Percentiles rank a stretch among this genome's conserved stretches.
Evolutionary conservation across 805 yeast genomes (phyloP).

Genomic region (Cyberlindnera petersonii): DNA sequence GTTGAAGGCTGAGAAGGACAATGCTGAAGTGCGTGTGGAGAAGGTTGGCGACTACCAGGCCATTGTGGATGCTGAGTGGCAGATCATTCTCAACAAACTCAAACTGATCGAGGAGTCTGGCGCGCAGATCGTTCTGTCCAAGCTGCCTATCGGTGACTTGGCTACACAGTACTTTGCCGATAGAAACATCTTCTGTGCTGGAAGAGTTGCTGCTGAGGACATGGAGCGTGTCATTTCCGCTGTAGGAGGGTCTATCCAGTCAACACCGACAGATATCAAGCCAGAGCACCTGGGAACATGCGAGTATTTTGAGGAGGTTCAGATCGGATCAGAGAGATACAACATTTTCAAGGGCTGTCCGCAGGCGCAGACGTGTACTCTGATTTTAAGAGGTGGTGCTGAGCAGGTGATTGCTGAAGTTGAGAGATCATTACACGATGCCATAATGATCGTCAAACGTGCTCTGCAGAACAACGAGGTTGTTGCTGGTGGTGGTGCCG

Average conservation of each 20-base stretch:
- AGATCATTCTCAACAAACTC: slow-evolving; percentile 81
- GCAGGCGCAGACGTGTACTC: slow-evolving; percentile 86
- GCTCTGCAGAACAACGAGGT: slow-evolving; percentile 81
- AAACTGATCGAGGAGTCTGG: slow-evolving; percentile 81
- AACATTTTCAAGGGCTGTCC: slow-evolving; percentile 93
- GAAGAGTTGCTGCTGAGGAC: slow-evolving; percentile 85
- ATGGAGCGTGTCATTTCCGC: slow-evolving; percentile 90
- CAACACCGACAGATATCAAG: slow-evolving; percentile 67
- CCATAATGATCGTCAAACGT: slow-evolving; percentile 96
- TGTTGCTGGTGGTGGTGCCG: slow-evolving; percentile 99
- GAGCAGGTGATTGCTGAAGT: slow-evolving; percentile 98
- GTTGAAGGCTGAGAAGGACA: slow-evolving; percentile 96
- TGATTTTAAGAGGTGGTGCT: slow-evolving; percentile 94
- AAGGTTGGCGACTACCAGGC: slow-evolving; percentile 92
- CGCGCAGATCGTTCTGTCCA: slow-evolving; percentile 88
- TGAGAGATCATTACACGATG: slow-evolving; percentile 95
- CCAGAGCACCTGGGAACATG: slow-evolving; percentile 80
- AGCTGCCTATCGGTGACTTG: slow-evolving; percentile 94
- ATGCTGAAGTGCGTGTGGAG: slow-evolving; percentile 96
- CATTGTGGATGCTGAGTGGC: slow-evolving; percentile 99
- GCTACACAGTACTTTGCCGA: slow-evolving; percentile 99
- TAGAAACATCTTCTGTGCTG: slow-evolving; percentile 94
- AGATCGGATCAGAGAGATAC: slow-evolving; percentile 93
- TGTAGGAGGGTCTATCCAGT: slow-evolving; percentile 87
- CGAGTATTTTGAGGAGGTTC: slow-evolving; percentile 83